These are phyloP conservation scores for Asterophora lycoperdoides DNA, from an alignment of 768 basidiomycete species.

Conservation along the genomic window DNA sequence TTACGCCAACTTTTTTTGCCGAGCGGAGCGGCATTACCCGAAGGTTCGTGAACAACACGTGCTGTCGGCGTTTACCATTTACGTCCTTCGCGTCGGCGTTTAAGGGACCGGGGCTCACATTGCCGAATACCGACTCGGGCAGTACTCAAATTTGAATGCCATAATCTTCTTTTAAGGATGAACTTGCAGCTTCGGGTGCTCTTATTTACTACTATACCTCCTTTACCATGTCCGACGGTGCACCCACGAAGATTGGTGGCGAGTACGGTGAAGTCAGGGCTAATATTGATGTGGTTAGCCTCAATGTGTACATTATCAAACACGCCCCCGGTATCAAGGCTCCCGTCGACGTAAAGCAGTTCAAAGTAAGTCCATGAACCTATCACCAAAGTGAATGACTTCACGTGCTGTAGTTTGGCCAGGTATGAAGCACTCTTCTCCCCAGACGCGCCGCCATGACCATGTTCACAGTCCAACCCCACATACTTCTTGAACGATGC, in stretches of 20 bases:
- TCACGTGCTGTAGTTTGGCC: slow-evolving; percentile 61
- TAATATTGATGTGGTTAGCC: slow-evolving; percentile 54
- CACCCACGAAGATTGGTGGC: slow-evolving; percentile 55
- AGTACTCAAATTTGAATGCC: not conserved
- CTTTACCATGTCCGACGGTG: slow-evolving; percentile 22
- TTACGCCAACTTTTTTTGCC: slow-evolving; percentile 25
- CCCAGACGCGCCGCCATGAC: not conserved
- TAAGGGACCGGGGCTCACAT: not conserved
- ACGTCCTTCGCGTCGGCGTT: not conserved
- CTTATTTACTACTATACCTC: not conserved
- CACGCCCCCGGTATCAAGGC: slow-evolving; percentile 51
- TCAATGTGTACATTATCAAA: slow-evolving; percentile 62
- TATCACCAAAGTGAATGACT: not conserved
- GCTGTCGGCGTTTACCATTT: not conserved
- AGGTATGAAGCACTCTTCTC: slow-evolving; percentile 45
- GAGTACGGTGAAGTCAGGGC: slow-evolving; percentile 75
- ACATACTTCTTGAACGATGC: slow-evolving; percentile 90
- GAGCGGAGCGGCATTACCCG: slow-evolving; percentile 39
- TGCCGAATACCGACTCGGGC: slow-evolving; percentile 7
- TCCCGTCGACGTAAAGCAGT: slow-evolving; percentile 84
- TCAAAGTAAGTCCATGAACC: slow-evolving; percentile 58
- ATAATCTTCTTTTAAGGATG: not conserved
- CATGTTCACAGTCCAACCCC: slow-evolving; percentile 72
- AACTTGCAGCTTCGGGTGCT: not conserved
- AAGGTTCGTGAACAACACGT: slow-evolving; percentile 34